These are phyloP conservation scores for Pseudocercospora fijiensis DNA, from an alignment of 2,329 filamentous ascomycete genomes.

Conservation along the genomic window DNA sequence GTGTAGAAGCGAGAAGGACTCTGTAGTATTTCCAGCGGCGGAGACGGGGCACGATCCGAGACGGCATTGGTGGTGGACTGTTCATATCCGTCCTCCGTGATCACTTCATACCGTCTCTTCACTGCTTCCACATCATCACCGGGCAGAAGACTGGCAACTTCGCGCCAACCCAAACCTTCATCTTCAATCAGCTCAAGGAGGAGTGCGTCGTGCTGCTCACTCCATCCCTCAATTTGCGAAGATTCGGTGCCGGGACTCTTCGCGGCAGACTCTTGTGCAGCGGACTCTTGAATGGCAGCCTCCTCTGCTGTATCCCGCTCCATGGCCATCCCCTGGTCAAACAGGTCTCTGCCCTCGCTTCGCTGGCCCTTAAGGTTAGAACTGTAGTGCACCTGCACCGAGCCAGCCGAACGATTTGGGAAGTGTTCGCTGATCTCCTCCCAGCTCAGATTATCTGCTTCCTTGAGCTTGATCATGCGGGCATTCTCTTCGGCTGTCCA, in stretches of 20 bases:
- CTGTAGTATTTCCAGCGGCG: background rate
- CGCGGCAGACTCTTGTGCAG: background rate
- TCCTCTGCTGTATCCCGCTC: background rate
- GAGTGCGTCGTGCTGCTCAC: background rate
- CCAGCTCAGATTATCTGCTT: background rate
- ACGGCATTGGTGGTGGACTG: background rate
- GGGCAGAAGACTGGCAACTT: conserved; percentile 18
- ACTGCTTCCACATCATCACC: background rate
- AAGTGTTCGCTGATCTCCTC: background rate
- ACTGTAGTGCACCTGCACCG: background rate
- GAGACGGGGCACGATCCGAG: background rate
- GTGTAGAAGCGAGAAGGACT: background rate
- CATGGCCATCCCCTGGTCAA: background rate
- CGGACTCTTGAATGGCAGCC: background rate
- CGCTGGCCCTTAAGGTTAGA: background rate
- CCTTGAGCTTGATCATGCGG: background rate
- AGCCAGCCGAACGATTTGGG: background rate
- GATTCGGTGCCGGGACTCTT: background rate
- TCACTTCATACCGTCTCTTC: conserved; percentile 3
- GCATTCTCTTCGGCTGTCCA: background rate
- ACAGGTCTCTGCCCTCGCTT: background rate
- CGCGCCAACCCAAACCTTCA: conserved; percentile 29
- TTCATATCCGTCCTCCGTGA: conserved; percentile 4
- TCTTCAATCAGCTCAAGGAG: conserved; percentile 18
- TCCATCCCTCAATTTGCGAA: background rate